A percentile compares a stretch with the other conserved stretches of the same genome.
Conservation (phyloP, 768 basidiomycete genomes). For the Lyophyllum decastes region DNA sequence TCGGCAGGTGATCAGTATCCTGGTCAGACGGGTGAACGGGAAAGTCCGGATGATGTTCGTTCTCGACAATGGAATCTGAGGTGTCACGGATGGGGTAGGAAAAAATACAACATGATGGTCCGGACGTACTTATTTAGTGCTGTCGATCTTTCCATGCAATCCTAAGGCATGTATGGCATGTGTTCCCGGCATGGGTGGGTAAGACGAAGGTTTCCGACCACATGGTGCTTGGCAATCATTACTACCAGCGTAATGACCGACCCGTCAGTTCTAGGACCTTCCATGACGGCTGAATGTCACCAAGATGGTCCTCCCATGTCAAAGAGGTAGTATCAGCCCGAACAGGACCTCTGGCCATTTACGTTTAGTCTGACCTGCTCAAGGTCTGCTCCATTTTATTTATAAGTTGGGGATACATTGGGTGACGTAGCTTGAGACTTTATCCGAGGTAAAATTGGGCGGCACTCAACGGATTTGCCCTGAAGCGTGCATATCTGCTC, state of each 20-base stretch:
- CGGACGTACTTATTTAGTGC: constrained; percentile 1
- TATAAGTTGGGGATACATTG: background rate
- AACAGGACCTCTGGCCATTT: background rate
- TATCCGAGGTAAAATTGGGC: background rate
- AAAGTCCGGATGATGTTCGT: constrained; percentile 11
- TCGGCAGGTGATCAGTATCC: background rate
- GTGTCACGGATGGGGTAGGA: background rate
- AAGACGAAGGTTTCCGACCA: background rate
- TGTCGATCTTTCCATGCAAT: background rate
- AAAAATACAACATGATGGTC: background rate
- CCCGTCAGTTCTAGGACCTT: background rate
- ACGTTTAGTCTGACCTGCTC: background rate
- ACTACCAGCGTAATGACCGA: background rate
- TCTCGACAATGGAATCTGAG: background rate
- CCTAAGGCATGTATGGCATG: background rate
- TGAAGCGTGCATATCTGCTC: background rate
- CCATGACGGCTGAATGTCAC: background rate
- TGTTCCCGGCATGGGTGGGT: background rate
- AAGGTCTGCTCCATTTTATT: background rate
- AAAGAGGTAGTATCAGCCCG: background rate
- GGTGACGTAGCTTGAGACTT: background rate
- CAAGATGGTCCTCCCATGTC: background rate
- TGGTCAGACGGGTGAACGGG: background rate
- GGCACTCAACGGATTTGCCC: background rate
- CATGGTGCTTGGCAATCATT: background rate